A percentile compares a stretch with the other conserved stretches of the same genome.
Evolutionary conservation across 306 rosid genomes (phyloP).

Genomic region (Sesbania bispinosa): DNA sequence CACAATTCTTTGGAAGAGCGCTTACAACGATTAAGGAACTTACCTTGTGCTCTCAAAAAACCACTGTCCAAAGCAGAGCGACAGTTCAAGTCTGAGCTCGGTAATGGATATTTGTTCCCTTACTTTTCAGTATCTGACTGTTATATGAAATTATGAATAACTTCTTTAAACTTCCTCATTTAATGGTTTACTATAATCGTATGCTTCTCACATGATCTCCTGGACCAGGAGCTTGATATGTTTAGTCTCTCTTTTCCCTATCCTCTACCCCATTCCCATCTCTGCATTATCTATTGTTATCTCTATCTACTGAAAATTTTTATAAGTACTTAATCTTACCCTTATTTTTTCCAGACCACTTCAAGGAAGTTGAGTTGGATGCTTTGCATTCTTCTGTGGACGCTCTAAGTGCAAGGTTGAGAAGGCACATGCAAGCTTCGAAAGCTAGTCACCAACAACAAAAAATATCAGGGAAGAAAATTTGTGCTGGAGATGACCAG

Average conservation of each 20-base stretch:
- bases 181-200: too few relatives aligned
- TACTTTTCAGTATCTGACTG: not conserved
- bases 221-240: not conserved
- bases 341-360: conserved; percentile 52
- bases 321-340: not conserved
- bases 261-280: not conserved
- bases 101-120: conserved; percentile 46
- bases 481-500: conserved; percentile 50
- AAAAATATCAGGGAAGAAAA: conserved; percentile 49
- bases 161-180: not conserved
- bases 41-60: conserved; percentile 72
- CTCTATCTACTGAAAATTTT: not conserved
- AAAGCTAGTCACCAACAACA: conserved; percentile 44
- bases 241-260: not conserved
- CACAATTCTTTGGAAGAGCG: conserved; percentile 76
- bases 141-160: not conserved
- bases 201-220: too few relatives aligned
- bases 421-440: conserved; percentile 48
- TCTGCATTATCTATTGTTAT: conserved; percentile 14
- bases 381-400: conserved; percentile 74
- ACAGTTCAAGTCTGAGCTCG: conserved; percentile 79
- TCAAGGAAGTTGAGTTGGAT: conserved; percentile 69
- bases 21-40: conserved; percentile 55
- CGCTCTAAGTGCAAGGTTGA: conserved; percentile 60
- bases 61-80: conserved; percentile 89